Percentiles rank a stretch among this genome's conserved stretches.
These are phyloP conservation scores for Pichia californica DNA, from an alignment of 805 yeast genomes.

Conservation along the genomic window DNA sequence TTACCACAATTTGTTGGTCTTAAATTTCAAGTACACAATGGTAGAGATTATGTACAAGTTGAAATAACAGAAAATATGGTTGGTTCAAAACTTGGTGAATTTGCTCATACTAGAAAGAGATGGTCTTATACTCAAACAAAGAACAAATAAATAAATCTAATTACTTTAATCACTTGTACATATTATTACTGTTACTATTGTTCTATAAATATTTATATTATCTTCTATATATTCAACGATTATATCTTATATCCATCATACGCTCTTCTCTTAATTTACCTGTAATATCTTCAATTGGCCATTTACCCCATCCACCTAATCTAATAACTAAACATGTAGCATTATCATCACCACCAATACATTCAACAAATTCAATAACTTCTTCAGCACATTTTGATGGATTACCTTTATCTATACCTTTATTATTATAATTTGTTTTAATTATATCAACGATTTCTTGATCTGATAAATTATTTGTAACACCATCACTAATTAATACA, in stretches of 20 bases:
- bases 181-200: no score
- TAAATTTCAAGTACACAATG: slow-evolving; percentile 92
- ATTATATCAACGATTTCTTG: slow-evolving; percentile 89
- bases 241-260: slow-evolving; percentile 17
- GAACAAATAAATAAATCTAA: slow-evolving; percentile 34
- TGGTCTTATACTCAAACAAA: slow-evolving; percentile 76
- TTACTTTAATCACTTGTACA: not conserved
- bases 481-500: slow-evolving; percentile 82
- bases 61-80: slow-evolving; percentile 93
- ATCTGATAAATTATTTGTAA: slow-evolving; percentile 71
- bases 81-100: slow-evolving; percentile 91
- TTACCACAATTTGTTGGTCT: slow-evolving; percentile 94
- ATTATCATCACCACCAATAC: slow-evolving; percentile 88
- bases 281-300: slow-evolving; percentile 82
- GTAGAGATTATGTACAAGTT: slow-evolving; percentile 85
- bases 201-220: not conserved
- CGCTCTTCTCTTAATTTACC: slow-evolving; percentile 75
- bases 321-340: slow-evolving; percentile 86
- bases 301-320: slow-evolving; percentile 87
- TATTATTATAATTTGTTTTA: slow-evolving; percentile 55
- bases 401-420: slow-evolving; percentile 64
- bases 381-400: slow-evolving; percentile 86
- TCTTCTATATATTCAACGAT: not conserved
- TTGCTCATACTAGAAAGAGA: slow-evolving; percentile 88
- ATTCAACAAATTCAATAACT: slow-evolving; percentile 74